Evolutionary conservation across 169 alveolate species (phyloP).

Genomic region (Plasmodium coatneyi): DNA sequence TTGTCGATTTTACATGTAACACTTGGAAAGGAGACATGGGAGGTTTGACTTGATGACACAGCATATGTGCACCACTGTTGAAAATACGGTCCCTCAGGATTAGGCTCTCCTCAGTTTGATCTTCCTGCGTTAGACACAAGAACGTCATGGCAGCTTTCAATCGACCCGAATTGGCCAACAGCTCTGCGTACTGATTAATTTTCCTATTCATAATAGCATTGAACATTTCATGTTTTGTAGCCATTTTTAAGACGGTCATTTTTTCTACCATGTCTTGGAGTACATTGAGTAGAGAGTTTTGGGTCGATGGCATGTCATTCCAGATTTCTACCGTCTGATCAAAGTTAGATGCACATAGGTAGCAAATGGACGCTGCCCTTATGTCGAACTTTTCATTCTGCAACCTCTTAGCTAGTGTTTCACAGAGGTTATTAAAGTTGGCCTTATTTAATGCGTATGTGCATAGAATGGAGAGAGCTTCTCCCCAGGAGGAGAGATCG

Average conservation of each 20-base stretch:
- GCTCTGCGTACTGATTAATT: slow-evolving; percentile 81
- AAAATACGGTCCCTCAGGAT: slow-evolving; percentile 79
- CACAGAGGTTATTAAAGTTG: slow-evolving; percentile 75
- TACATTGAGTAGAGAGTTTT: slow-evolving; percentile 72
- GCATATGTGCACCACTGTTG: slow-evolving; percentile 80
- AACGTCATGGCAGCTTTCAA: slow-evolving; percentile 82
- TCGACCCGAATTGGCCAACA: slow-evolving; percentile 82
- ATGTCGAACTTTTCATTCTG: slow-evolving; percentile 77
- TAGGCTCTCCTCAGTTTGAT: slow-evolving; percentile 71
- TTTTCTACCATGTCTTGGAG: slow-evolving; percentile 81
- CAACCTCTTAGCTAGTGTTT: slow-evolving; percentile 79
- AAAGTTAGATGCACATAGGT: slow-evolving; percentile 85
- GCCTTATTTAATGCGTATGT: slow-evolving; percentile 74
- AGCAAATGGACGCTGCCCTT: slow-evolving; percentile 86
- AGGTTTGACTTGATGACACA: slow-evolving; percentile 43
- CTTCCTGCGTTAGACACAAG: slow-evolving; percentile 77
- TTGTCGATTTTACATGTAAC: slow-evolving; percentile 61
- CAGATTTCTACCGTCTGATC: slow-evolving; percentile 82
- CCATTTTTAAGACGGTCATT: slow-evolving; percentile 80
- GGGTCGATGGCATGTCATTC: slow-evolving; percentile 83
- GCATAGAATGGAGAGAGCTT: slow-evolving; percentile 77
- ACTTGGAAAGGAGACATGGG: slow-evolving; percentile 78
- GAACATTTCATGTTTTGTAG: slow-evolving; percentile 74
- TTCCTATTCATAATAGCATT: slow-evolving; percentile 77
- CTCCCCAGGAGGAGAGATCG: slow-evolving; percentile 81